Base-by-base conservation (phyloP, 1,284 basidiomycete genomes). In the Pulveroboletus ridleyi region DNA sequence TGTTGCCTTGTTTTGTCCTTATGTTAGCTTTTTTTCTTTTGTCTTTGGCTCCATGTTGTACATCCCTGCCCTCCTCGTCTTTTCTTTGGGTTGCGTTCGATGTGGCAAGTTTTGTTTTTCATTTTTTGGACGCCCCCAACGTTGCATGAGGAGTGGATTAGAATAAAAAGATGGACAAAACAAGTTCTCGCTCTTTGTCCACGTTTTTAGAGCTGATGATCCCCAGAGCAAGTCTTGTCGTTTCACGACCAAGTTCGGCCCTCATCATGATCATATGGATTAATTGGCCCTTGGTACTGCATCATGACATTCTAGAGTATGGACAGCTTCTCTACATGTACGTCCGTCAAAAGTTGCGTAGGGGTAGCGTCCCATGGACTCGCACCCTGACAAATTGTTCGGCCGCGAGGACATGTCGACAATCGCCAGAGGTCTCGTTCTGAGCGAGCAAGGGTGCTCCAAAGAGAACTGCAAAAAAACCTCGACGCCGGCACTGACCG, bases 131-230 rank as follows among this genome's bases (percentile, higher is more conserved):
- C 59, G 55, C 62, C 68, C 70, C 65, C 65, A 39, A 39, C 10
- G 46, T 69, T 66, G 71, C 62, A 70, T 69, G 70, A 66, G 72
- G 72, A 62, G 73, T 74, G 64, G 29, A 63, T 52, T 65, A 74
- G 64, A 70, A 73, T 52, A 56, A 67, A 63, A 58, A 58, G 65
- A 62, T 52, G 35, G 57, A 62, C 56, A 46, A 64, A 64, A 64
- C 41, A 4, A n/a, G 44, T 39, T 39, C 35, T 39, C 35, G 35
- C 35, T 39, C 35, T 13, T 39, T 29, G 35, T 39, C 35, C 13
- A 13, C 35, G 13, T 39, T 39, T 39, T 39, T 39, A 39, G 33
- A 35, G 33, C 33, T 35, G 33, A 35, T 35, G 33, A 35, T 35
- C 33, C 33, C 10, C 7, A 35, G 33, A 35, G 33, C 10, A 11